These are phyloP conservation scores for Hamamelis virginiana DNA, from an alignment of 164 flowering plant species.

Conservation along the genomic window DNA sequence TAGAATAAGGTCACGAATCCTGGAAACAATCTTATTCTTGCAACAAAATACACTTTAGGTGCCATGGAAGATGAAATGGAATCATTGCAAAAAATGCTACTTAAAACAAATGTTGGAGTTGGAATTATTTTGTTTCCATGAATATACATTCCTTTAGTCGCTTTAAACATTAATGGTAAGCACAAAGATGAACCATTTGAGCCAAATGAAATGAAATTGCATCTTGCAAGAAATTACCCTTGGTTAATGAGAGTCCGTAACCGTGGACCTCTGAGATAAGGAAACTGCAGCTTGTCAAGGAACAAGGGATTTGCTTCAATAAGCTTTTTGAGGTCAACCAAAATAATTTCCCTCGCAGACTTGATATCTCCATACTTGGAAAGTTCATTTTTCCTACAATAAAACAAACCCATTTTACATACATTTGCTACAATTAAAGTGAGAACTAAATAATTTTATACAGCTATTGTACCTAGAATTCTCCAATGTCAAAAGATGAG, in stretches of 20 bases:
- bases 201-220: not conserved
- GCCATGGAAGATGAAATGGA: no score
- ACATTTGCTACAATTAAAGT: not conserved
- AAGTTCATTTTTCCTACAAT: constrained; percentile 71
- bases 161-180: not conserved
- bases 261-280: constrained; percentile 68
- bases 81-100: no score
- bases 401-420: not conserved
- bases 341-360: constrained; percentile 77
- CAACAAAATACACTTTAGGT: no score
- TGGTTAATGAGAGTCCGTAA: constrained; percentile 77
- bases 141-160: not conserved
- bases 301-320: constrained; percentile 88
- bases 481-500: constrained; percentile 76
- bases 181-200: not conserved
- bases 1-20: no score
- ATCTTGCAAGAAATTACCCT: constrained; percentile 40
- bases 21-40: no score
- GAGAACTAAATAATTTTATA: not conserved
- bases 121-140: not conserved
- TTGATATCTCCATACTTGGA: constrained; percentile 86
- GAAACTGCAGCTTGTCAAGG: constrained; percentile 80
- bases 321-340: constrained; percentile 77
- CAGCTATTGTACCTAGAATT: constrained; percentile 68
- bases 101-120: not conserved